Evolutionary conservation across 768 basidiomycete genomes (phyloP).

Genomic region (Auriscalpium microsporum): DNA sequence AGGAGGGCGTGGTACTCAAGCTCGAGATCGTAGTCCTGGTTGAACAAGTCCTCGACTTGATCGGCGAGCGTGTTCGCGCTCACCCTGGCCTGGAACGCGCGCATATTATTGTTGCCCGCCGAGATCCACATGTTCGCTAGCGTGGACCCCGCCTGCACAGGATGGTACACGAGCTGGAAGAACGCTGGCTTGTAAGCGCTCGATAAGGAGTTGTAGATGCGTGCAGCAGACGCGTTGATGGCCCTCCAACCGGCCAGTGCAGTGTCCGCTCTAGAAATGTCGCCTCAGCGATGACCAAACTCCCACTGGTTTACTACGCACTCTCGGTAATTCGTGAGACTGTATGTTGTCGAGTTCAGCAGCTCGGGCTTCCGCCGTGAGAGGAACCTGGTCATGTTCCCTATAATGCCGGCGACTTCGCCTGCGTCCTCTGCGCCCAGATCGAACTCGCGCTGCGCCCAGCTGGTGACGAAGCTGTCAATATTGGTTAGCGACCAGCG

Average conservation of each 20-base stretch:
- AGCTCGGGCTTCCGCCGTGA: conserved; percentile 60
- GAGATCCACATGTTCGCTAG: conserved; percentile 49
- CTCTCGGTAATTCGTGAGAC: conserved; percentile 62
- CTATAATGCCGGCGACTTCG: conserved; percentile 43
- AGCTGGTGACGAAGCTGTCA: conserved; percentile 40
- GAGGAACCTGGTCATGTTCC: conserved; percentile 48
- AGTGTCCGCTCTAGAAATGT: conserved; percentile 42
- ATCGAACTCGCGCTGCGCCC: conserved; percentile 62
- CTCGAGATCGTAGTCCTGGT: conserved; percentile 54
- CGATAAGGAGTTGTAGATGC: conserved; percentile 46
- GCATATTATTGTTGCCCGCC: conserved; percentile 52
- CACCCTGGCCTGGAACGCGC: conserved; percentile 54
- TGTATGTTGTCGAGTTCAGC: conserved; percentile 52
- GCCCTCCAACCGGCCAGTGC: conserved; percentile 43
- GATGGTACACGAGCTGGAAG: conserved; percentile 66
- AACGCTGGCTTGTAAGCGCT: conserved; percentile 44
- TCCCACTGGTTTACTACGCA: conserved; percentile 23
- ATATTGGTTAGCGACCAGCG: conserved; percentile 49
- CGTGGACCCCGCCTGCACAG: conserved; percentile 50
- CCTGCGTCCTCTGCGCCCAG: conserved; percentile 30
- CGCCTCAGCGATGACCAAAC: too few relatives aligned
- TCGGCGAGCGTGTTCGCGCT: conserved; percentile 53
- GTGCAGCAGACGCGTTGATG: conserved; percentile 40
- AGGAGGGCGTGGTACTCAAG: conserved; percentile 50
- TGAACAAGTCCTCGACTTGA: conserved; percentile 47